Conservation (phyloP, 1,139 yeast species). For the Taiozyma sp. region DNA sequence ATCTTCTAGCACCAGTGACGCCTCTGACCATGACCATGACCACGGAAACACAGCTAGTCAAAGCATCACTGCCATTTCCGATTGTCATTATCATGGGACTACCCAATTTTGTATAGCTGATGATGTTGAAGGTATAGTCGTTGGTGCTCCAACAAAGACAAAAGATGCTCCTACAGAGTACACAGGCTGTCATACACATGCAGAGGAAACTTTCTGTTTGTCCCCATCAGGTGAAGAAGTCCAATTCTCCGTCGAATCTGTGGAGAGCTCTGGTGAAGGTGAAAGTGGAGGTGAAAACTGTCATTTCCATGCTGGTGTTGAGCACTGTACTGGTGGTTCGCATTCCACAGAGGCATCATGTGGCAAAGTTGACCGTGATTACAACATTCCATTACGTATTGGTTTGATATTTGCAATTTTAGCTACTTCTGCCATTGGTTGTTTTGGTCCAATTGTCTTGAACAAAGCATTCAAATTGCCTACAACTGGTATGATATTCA, state of each 20-base stretch:
- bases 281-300: slow-evolving; percentile 8
- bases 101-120: slow-evolving; percentile 13
- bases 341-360: slow-evolving; percentile 7
- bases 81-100: slow-evolving; percentile 16
- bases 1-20: background rate
- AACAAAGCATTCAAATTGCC: slow-evolving; percentile 39
- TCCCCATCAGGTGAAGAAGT: slow-evolving; percentile 13
- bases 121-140: slow-evolving; percentile 14
- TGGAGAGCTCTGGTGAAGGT: background rate
- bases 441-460: slow-evolving; percentile 32
- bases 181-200: slow-evolving; percentile 16
- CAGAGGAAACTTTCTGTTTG: slow-evolving; percentile 15
- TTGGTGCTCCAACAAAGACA: slow-evolving; percentile 13
- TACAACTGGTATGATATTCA: slow-evolving; percentile 47
- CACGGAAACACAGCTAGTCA: background rate
- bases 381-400: slow-evolving; percentile 13
- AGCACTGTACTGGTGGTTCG: slow-evolving; percentile 15
- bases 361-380: slow-evolving; percentile 10
- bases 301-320: slow-evolving; percentile 21
- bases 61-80: slow-evolving; percentile 10
- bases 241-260: slow-evolving; percentile 6
- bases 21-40: background rate
- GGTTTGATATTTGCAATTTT: slow-evolving; percentile 15
- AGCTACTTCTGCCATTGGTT: slow-evolving; percentile 25
- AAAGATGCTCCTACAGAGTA: slow-evolving; percentile 6